Base-by-base conservation (phyloP, 148 eudicot species). In the Fagopyrum tataricum region DNA sequence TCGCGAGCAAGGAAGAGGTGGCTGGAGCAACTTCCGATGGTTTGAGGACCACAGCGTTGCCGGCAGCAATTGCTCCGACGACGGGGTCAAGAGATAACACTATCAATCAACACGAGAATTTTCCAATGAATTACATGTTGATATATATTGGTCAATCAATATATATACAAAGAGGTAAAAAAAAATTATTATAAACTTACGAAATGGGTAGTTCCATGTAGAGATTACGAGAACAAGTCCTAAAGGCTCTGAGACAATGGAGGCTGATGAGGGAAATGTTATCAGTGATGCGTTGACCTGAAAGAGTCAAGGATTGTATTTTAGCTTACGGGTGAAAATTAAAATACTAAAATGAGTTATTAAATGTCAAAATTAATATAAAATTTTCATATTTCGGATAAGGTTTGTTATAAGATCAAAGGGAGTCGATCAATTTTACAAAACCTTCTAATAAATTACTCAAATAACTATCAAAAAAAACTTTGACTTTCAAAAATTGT, bases 11-110 rank as follows among this genome's bases (percentile, higher is more conserved):
- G 3, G 86, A 80, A 48, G 98, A 87, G 24, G 95, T 80, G 43
- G 97, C 91, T 51, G 95, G 90, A 76, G 98, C 81, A 26, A 93
- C 67, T 82, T 93, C 98, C 5, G 98, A 93, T 46, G 98, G 97
- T 75, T 93, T 93, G 44, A 93, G 80, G 62, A 91, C 89, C 74
- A 93, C 92, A 72, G 87, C 87, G 79, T 93, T 93, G 18, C 98
- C 98, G 6, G 98, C 97, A 74, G 95, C 86, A 47, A 93, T 86
- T 48, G 98, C 98, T 69, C 92, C 98, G 52, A 93, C 85, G 26
- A 93, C 87, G 47, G 98, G 98, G 31, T 93, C 95, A 58, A 93
- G 78, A 39, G 97, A 89, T 72, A 93, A 72, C 80, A 88, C 95
- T 93, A 52, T 3, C 31, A 4, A 55, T 6, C 26, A 0, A 55